Conservation (phyloP, 2,329 filamentous ascomycete species). For the Biscogniauxia mediterranea region DNA sequence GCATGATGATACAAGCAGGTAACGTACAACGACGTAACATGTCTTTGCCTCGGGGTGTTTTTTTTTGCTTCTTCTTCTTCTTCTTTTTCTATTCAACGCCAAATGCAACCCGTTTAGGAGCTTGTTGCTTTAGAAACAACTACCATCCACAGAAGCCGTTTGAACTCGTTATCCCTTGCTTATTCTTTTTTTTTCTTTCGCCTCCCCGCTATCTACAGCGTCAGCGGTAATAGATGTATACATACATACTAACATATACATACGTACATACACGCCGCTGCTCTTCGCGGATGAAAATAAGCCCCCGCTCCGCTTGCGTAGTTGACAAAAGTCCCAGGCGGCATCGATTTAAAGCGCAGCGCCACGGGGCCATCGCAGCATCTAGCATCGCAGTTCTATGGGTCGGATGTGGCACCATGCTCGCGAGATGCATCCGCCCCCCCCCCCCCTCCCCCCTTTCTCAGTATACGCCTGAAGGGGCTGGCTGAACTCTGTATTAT, state of each 20-base stretch:
- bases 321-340: neutral
- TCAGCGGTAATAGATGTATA: slow-evolving; percentile 3
- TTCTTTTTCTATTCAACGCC: neutral
- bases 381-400: neutral
- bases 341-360: neutral
- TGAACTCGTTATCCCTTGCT: slow-evolving; percentile 5
- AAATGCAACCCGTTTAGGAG: neutral
- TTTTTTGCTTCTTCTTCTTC: too few species aligned
- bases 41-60: neutral
- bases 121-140: too few species aligned
- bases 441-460: too few species aligned
- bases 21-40: neutral
- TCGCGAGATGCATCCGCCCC: neutral
- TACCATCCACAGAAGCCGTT: neutral
- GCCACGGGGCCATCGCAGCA: neutral
- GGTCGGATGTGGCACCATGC: neutral
- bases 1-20: neutral
- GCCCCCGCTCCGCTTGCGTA: neutral
- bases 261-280: neutral
- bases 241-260: slow-evolving; percentile 4
- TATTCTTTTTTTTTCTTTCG: neutral
- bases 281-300: neutral
- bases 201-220: slow-evolving; percentile 1
- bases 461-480: neutral
- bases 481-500: neutral